A percentile compares a stretch with the other conserved stretches of the same genome.
These are phyloP conservation scores for Omphalotus guepiniiformis DNA, from an alignment of 768 basidiomycete genomes.

Conservation along the genomic window DNA sequence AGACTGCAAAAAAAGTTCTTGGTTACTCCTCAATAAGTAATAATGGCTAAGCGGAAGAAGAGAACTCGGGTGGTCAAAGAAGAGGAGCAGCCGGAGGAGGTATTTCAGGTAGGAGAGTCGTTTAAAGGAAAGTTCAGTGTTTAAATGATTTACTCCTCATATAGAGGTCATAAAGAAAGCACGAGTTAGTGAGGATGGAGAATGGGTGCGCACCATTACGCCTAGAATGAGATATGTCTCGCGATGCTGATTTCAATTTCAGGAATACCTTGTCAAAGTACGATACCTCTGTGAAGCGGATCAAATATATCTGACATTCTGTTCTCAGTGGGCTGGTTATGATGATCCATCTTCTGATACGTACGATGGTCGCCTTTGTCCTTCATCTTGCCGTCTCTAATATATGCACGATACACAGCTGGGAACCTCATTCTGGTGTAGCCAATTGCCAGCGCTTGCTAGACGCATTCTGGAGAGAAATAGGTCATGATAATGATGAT, in stretches of 20 bases:
- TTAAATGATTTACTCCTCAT: not conserved
- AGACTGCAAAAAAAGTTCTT: too few relatives aligned
- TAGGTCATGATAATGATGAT: constrained; percentile 56
- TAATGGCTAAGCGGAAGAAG: not conserved
- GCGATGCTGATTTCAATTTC: not conserved
- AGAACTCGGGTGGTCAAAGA: not conserved
- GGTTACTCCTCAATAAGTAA: too few relatives aligned
- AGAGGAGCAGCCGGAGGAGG: not conserved
- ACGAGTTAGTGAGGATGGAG: not conserved
- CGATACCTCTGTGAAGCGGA: too few relatives aligned
- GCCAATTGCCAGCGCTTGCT: constrained; percentile 52
- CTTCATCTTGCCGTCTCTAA: constrained; percentile 9
- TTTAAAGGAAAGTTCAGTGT: not conserved
- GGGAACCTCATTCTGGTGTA: constrained; percentile 66
- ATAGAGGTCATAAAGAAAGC: not conserved
- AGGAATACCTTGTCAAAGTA: constrained; percentile 74
- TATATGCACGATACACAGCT: constrained; percentile 36
- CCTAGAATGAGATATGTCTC: not conserved
- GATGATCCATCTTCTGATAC: constrained; percentile 39
- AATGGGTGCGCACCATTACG: not conserved
- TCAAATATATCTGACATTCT: not conserved
- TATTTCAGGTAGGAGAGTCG: not conserved
- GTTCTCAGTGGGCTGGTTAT: not conserved
- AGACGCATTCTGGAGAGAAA: constrained; percentile 57
- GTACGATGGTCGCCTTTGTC: constrained; percentile 61